Base-by-base conservation (phyloP, 139 green algal genomes). In the Monoraphidium neglectum region DNA sequence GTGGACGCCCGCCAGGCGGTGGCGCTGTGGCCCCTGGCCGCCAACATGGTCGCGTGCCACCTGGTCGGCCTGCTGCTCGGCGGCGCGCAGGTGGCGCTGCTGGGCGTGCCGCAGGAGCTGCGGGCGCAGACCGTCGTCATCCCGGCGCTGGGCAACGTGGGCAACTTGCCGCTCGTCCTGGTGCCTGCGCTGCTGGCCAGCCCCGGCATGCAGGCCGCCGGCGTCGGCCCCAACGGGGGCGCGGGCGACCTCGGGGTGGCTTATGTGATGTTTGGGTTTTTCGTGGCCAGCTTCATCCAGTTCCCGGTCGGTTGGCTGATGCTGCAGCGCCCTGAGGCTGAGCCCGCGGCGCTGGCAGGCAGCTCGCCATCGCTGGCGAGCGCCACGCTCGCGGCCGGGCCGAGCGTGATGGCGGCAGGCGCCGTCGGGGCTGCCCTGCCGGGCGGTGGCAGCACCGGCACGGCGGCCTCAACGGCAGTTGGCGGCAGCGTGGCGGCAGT, bases 231-330 rank as follows among this genome's bases (percentile, higher is more conserved):
- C 1, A 35, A 35, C n/a, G n/a, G 33, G 65, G 51, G 49, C 10
- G 15, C 71, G 28, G 64, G 26, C 4, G 64, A 67, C 36, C 38
- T 66, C 36, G 64, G 61, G 3, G n/a, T 66, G 26, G 73, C 61
- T 28, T 86, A 86, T 60, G 76, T 86, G 21, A 80, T 82, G 32
- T 30, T 87, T 3, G 68, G 66, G 69, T 81, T 70, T 36, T 70
- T 87, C 4, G 49, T 54, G 16, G 83, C 76, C 0, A 63, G 71
- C 0, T 78, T 87, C 46, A 81, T 87, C 38, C 83, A 87, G 54
- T 87, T 87, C 57, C 83, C 83, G 0, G n/a, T 83, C 21, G 71
- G 64, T 4, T 76, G 74, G 53, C 8, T 74, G 30, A 49, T 85
- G 43, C 61, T 87, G 66, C 72, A 82, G 53, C 30, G 47, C 47